Conservation (phyloP, 495 filamentous ascomycete species). For the Talaromyces proteolyticus region DNA sequence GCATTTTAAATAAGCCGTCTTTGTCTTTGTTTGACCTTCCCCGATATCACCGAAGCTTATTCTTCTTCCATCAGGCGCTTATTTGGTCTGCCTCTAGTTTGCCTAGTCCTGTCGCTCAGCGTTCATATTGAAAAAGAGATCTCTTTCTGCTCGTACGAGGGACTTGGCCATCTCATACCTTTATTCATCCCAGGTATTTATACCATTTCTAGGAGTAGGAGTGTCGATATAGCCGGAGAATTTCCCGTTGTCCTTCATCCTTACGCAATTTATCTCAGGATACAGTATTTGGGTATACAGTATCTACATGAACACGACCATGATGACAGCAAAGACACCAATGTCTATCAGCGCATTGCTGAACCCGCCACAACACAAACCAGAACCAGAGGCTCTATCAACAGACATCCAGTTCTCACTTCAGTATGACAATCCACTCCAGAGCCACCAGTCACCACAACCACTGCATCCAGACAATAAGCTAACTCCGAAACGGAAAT, state of each 20-base stretch:
- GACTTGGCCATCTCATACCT: no score
- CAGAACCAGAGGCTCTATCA: background rate
- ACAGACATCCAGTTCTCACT: background rate
- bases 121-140: background rate
- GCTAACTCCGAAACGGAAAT: background rate
- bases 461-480: background rate
- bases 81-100: no score
- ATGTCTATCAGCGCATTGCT: constrained; percentile 7
- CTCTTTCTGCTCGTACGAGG: background rate
- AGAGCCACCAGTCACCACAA: background rate
- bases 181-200: no score
- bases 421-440: background rate
- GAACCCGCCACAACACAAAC: constrained; percentile 6
- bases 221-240: no score
- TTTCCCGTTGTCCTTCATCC: no score
- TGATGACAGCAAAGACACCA: constrained; percentile 5
- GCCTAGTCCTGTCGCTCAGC: no score
- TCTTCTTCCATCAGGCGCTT: background rate
- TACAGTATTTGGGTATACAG: no score
- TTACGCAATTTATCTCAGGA: no score
- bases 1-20: background rate
- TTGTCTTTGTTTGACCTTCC: background rate
- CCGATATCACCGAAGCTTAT: background rate
- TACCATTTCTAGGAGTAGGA: no score
- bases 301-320: background rate